A percentile compares a stretch with the other conserved stretches of the same genome.
These are phyloP conservation scores for Colletotrichum filicis DNA, from an alignment of 2,329 filamentous ascomycete species.

Conservation along the genomic window DNA sequence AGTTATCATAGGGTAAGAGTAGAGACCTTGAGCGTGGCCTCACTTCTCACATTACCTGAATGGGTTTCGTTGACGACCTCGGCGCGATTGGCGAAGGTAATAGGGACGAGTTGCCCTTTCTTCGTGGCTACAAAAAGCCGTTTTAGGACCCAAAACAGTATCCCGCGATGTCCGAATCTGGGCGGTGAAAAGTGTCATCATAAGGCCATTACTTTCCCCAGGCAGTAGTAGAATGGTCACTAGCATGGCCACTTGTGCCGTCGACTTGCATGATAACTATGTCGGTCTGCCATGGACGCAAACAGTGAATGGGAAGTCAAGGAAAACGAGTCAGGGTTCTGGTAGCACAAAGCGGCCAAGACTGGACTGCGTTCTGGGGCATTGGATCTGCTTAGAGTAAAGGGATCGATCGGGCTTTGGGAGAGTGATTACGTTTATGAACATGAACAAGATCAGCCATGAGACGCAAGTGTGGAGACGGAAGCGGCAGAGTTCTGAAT, in stretches of 20 bases:
- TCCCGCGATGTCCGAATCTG: background rate
- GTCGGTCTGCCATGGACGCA: background rate
- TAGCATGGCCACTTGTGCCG: background rate
- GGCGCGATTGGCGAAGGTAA: too few relatives aligned
- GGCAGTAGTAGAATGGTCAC: background rate
- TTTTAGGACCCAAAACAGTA: too few relatives aligned
- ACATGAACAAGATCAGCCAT: background rate
- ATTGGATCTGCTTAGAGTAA: background rate
- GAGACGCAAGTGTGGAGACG: slow-evolving; percentile 13
- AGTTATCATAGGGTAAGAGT: too few relatives aligned
- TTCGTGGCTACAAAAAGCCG: too few relatives aligned
- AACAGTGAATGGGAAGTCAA: background rate
- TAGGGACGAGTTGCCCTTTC: too few relatives aligned
- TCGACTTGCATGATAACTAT: background rate
- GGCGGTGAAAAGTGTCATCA: background rate
- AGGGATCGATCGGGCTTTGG: background rate
- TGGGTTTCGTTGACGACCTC: background rate
- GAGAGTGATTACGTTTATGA: background rate
- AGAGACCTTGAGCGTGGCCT: too few relatives aligned
- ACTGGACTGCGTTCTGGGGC: background rate
- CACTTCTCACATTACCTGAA: too few relatives aligned
- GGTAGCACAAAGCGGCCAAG: background rate
- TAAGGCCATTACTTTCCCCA: background rate
- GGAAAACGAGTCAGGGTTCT: background rate
- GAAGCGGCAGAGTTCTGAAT: slow-evolving; percentile 4